phyloP scores from a whole-genome alignment of 306 rosid species.

The Lathyrus sativus region DNA sequence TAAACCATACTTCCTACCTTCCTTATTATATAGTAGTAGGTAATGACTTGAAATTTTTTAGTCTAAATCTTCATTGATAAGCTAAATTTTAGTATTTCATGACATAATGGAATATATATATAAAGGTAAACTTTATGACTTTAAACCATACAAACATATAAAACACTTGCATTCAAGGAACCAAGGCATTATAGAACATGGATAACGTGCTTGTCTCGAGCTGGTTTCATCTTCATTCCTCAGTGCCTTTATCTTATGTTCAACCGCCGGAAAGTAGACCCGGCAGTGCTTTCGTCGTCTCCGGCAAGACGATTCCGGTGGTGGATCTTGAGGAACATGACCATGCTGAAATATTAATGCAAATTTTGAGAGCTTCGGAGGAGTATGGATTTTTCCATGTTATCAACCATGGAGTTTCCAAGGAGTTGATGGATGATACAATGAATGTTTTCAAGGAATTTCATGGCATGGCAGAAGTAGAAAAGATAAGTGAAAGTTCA shows the following conservation, averaged over 20 bases:
- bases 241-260: conserved; percentile 47
- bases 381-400: conserved; percentile 74
- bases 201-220: conserved; percentile 40
- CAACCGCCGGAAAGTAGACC: conserved; percentile 52
- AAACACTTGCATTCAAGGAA: conserved; percentile 6
- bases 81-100: background rate
- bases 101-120: background rate
- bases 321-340: conserved; percentile 49
- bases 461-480: conserved; percentile 53
- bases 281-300: conserved; percentile 16
- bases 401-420: conserved; percentile 40
- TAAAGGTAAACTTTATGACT: background rate
- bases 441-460: conserved; percentile 56
- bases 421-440: conserved; percentile 49
- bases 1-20: conserved; percentile 7
- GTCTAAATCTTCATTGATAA: conserved; percentile 8
- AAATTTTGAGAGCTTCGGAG: conserved; percentile 50
- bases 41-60: conserved; percentile 4
- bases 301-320: conserved; percentile 50
- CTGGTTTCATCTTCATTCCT: conserved; percentile 45
- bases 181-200: conserved; percentile 21
- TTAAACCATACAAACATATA: background rate
- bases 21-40: conserved; percentile 19
- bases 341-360: conserved; percentile 35
- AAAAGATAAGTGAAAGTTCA: conserved; percentile 58